Conservation (phyloP, 768 basidiomycete genomes). For the Pilatotrama ljubarskyi region DNA sequence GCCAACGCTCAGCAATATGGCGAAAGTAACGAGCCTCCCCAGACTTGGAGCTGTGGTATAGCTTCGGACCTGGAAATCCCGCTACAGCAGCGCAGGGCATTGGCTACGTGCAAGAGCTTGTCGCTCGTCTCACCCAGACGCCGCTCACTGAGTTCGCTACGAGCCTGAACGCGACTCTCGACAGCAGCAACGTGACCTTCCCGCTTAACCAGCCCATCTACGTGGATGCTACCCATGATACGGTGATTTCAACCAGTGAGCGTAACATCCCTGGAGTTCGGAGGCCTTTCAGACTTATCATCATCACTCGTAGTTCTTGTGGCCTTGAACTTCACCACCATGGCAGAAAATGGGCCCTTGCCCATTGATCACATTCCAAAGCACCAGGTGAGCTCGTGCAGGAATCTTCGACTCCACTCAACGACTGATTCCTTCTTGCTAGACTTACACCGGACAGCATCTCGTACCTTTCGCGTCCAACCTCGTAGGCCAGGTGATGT, state of each 20-base stretch:
- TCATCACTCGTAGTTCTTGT: slow-evolving; percentile 34
- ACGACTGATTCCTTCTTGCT: neutral
- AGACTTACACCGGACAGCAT: slow-evolving; percentile 43
- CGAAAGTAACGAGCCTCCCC: neutral
- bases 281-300: neutral
- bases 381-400: slow-evolving; percentile 27
- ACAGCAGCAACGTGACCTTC: slow-evolving; percentile 39
- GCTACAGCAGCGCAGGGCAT: slow-evolving; percentile 40
- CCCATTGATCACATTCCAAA: slow-evolving; percentile 38
- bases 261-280: neutral
- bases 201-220: slow-evolving; percentile 41
- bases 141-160: slow-evolving; percentile 42
- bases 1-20: too few species aligned
- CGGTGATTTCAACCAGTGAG: slow-evolving; percentile 41
- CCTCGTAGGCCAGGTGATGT: slow-evolving; percentile 47
- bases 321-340: slow-evolving; percentile 46
- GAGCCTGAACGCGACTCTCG: slow-evolving; percentile 47
- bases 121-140: slow-evolving; percentile 43
- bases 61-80: slow-evolving; percentile 45
- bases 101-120: slow-evolving; percentile 45
- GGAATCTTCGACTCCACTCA: too few species aligned
- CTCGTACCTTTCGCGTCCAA: slow-evolving; percentile 51
- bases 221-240: slow-evolving; percentile 49
- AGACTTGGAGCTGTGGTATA: slow-evolving; percentile 37
- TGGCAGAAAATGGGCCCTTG: slow-evolving; percentile 43